Evolutionary conservation across 139 green algal species (phyloP), one percentile per base, ranked within the genome.

Genomic region (Asterochloris sp.): DNA sequence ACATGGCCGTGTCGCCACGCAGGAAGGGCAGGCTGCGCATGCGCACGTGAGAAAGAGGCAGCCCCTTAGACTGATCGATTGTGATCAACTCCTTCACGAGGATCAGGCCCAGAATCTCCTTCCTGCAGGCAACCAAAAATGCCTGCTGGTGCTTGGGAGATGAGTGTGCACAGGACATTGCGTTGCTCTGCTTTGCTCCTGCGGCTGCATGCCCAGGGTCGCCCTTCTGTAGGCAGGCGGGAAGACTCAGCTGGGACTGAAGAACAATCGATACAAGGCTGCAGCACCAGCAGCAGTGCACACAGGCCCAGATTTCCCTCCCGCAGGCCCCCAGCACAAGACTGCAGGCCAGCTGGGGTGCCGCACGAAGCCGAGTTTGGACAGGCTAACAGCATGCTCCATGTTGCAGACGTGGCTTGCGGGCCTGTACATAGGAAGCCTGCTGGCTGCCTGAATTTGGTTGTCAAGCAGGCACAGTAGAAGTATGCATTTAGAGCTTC

Each of bases 81-180:
- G 91, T 26, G 9, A 92, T 83, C 73, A 97, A 86, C 86, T 97
- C 95, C 90, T 98, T 98, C n/a, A 94, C 91, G 17, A 98, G 84
- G 69, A 98, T 87, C 14, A 98, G 84, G 61, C 95, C 95, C 69
- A 92, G 60, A n/a, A 93, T 87, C 26, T 88, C 79, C 60, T 71
- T 78, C 66, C 80, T 82, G 82, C 82, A 74, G 15, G 9, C 62
- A 27, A 47, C 27, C 16, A 0, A 11, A 17, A 78, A 54, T 23
- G n/a, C 4, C 28, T 54, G 9, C 21, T 76, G 69, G 15, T 26
- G 21, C 23, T 12, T 38, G 69, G 19, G 9, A 76, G 17, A 15
- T 54, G 38, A 54, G 38, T 54, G 12, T 54, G 69, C 69, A 47
- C 8, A 12, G 17, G 10, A 76, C 6, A 76, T 13, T 26, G 13